Conservation (phyloP, 106 monocot genomes). For the Vanilla planifolia region DNA sequence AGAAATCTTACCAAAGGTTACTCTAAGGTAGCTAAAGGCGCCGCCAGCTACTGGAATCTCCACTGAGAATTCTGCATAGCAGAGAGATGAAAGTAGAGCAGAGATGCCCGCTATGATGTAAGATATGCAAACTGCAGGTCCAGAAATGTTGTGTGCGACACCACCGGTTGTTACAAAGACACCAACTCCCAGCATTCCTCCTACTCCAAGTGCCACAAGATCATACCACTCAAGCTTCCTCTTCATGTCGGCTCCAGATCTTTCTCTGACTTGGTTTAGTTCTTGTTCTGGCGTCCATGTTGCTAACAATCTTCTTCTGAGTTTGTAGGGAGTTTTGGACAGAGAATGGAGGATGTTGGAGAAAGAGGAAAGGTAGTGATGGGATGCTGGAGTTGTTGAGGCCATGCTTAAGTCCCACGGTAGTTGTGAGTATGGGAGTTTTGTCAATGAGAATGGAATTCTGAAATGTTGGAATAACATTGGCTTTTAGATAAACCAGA, state of each 20-base stretch:
- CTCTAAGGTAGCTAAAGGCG: conserved; percentile 68
- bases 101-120: conserved; percentile 56
- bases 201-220: conserved; percentile 58
- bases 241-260: conserved; percentile 75
- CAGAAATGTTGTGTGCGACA: conserved; percentile 36
- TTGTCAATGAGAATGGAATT: background rate
- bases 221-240: conserved; percentile 72
- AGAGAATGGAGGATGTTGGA: conserved; percentile 20
- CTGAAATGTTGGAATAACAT: conserved; percentile 8
- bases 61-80: conserved; percentile 77
- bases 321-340: conserved; percentile 50
- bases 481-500: conserved; percentile 1
- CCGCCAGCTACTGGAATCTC: conserved; percentile 63
- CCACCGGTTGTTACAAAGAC: conserved; percentile 66
- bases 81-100: conserved; percentile 65
- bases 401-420: conserved; percentile 6
- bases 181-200: conserved; percentile 75
- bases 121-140: conserved; percentile 56
- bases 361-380: conserved; percentile 8
- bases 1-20: conserved; percentile 51
- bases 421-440: conserved; percentile 4
- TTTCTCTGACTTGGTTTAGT: conserved; percentile 54
- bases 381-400: background rate
- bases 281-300: conserved; percentile 70
- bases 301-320: conserved; percentile 34